These are phyloP conservation scores for Penicillium tannophilum DNA, from an alignment of 495 filamentous ascomycete species.

Conservation along the genomic window DNA sequence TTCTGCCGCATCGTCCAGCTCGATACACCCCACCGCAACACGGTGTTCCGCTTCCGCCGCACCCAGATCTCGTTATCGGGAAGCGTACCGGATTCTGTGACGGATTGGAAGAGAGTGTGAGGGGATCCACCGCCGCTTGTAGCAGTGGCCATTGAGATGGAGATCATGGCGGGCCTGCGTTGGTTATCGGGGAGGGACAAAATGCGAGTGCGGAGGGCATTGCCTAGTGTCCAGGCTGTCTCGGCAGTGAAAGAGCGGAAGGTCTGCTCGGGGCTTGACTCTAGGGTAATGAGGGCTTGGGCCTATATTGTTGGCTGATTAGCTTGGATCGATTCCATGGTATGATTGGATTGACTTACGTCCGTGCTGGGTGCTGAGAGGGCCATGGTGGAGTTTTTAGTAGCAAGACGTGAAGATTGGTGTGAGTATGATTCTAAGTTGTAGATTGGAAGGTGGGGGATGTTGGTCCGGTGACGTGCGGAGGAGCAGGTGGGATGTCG, in stretches of 20 bases:
- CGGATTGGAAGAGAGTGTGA: constrained; percentile 64
- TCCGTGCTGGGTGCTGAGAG: constrained; percentile 41
- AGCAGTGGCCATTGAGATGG: constrained; percentile 55
- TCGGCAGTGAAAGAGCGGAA: constrained; percentile 64
- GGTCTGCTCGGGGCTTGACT: constrained; percentile 50
- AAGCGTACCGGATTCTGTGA: constrained; percentile 55
- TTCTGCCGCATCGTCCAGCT: constrained; percentile 69
- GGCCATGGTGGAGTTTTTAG: constrained; percentile 27
- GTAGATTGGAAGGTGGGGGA: background rate
- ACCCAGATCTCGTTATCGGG: constrained; percentile 66
- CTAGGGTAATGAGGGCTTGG: constrained; percentile 50
- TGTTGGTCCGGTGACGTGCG: background rate
- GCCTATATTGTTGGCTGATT: constrained; percentile 35
- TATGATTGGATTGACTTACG: constrained; percentile 24
- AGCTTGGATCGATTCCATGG: background rate
- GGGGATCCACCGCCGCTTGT: constrained; percentile 40
- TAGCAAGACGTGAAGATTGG: background rate
- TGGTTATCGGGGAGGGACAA: constrained; percentile 48
- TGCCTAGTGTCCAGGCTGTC: constrained; percentile 69
- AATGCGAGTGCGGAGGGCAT: constrained; percentile 62
- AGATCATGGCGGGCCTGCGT: constrained; percentile 61
- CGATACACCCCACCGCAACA: constrained; percentile 67
- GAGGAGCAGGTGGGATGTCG: background rate
- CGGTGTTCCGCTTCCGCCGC: constrained; percentile 65
- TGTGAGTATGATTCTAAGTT: background rate